Conservation (phyloP, 352 stramenopile genomes). For the Globisporangium ultimum region DNA sequence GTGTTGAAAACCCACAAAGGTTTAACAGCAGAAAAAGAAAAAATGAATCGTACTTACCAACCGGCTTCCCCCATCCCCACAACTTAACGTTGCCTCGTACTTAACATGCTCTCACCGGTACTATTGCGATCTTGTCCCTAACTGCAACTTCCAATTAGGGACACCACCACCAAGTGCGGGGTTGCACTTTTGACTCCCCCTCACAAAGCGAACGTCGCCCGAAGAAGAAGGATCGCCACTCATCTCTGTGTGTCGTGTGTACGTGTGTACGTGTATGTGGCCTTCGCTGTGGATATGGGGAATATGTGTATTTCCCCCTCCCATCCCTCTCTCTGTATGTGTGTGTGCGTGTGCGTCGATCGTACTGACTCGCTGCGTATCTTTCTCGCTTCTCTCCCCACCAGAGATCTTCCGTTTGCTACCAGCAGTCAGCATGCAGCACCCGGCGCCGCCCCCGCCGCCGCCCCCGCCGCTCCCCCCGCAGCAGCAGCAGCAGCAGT, state of each 20-base stretch:
- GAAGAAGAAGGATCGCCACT: too few species aligned
- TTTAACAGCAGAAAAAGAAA: not conserved
- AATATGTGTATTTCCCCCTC: too few species aligned
- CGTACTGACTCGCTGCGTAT: not conserved
- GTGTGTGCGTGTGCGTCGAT: not conserved
- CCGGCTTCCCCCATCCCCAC: not conserved
- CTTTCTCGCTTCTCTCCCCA: not conserved
- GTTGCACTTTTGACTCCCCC: too few species aligned
- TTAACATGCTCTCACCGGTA: not conserved
- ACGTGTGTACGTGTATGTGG: too few species aligned
- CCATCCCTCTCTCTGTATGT: not conserved
- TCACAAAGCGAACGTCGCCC: too few species aligned
- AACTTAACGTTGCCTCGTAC: not conserved
- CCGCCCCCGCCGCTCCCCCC: conserved; percentile 18
- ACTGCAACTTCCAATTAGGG: too few species aligned
- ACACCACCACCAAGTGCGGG: too few species aligned
- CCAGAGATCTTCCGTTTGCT: too few species aligned
- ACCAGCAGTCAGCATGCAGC: conserved; percentile 1
- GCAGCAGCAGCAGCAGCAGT: conserved; percentile 4
- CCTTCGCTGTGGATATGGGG: not conserved
- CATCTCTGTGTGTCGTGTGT: too few species aligned
- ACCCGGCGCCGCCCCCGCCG: conserved; percentile 9
- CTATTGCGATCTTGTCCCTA: not conserved
- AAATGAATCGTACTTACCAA: not conserved
- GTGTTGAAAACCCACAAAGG: not conserved